Base-by-base conservation (phyloP, 805 yeast species). In the Zygoascus flipseniorum region DNA sequence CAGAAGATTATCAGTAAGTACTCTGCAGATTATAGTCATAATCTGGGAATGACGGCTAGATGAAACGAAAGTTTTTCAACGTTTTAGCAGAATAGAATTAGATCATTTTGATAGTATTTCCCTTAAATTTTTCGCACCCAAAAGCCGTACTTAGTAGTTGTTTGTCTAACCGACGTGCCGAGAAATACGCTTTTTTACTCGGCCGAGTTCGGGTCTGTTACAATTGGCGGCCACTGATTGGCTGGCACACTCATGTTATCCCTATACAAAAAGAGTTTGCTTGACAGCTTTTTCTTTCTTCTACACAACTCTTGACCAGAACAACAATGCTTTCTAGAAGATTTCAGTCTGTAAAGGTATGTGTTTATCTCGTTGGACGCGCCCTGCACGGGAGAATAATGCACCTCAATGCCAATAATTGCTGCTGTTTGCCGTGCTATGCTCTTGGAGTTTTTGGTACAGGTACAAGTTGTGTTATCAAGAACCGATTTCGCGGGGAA, bases 1-100 rank as follows among this genome's bases (percentile, higher is more conserved):
- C 65, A 69, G 26, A 82, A 79, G 61, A 83, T 83, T 13, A 72
- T 81, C 35, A 70, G 81, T 35, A 83, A 83, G 65, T 83, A 83
- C 62, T 66, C 70, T 8, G 71, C 68, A 8, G 65, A 57, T 43
- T 56, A 20, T 23, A 32, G 47, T 18, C 16, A 39, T 8, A 23
- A 23, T 6, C 28, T 23, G 28, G 20, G 37, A 20, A 14, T 28
- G 31, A 16, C 39, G 5, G 4, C 18, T 5, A 23, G 26, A 14
- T 43, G 49, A 23, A 14, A 9, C 8, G 8, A 26, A 46, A 28
- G 23, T n/a, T n/a, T n/a, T 3, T 6, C 28, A 23, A 23, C 28
- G 28, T 23, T 23, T 23, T 4, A 6, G 6, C 6, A 6, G 6
- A 23, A 4, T 23, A 23, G 28, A 23, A 23, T 4, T 23, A 23